Evolutionary conservation across 2,329 filamentous ascomycete species (phyloP).

Genomic region (Pyricularia sp.): DNA sequence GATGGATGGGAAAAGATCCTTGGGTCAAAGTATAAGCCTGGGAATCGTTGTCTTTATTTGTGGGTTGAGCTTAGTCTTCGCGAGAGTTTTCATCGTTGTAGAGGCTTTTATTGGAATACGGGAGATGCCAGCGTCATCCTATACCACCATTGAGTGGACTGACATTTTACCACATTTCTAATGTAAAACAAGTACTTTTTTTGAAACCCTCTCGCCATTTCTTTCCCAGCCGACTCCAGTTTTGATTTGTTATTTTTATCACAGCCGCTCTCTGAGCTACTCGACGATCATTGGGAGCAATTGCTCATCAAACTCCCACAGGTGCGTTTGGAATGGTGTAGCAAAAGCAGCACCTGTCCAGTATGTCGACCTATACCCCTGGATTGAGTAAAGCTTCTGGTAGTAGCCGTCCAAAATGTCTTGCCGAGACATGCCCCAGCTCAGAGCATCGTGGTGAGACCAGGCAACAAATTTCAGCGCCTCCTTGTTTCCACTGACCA

Average conservation of each 20-base stretch:
- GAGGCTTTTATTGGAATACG: background rate
- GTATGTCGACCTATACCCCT: constrained; percentile 22
- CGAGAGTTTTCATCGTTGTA: background rate
- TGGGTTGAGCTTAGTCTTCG: background rate
- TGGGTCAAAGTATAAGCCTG: background rate
- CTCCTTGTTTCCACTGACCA: background rate
- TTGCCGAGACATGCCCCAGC: constrained; percentile 14
- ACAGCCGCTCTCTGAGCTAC: too few species aligned
- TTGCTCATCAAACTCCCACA: constrained; percentile 6
- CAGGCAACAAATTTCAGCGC: constrained; percentile 13
- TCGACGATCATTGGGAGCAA: too few species aligned
- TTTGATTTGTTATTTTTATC: too few species aligned
- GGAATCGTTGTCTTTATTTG: background rate
- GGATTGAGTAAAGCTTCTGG: constrained; percentile 18
- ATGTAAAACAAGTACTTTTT: too few species aligned
- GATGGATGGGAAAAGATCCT: constrained; percentile 1
- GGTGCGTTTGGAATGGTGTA: background rate
- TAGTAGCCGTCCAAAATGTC: constrained; percentile 20
- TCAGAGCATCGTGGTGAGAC: constrained; percentile 13
- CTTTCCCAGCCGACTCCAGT: too few species aligned
- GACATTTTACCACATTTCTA: too few species aligned
- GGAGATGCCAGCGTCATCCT: too few species aligned
- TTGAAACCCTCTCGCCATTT: too few species aligned
- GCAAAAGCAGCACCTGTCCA: constrained; percentile 21
- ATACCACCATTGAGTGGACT: too few species aligned